phyloP scores from a whole-genome alignment of 495 filamentous ascomycete species.

The Haplographium delicatum region DNA sequence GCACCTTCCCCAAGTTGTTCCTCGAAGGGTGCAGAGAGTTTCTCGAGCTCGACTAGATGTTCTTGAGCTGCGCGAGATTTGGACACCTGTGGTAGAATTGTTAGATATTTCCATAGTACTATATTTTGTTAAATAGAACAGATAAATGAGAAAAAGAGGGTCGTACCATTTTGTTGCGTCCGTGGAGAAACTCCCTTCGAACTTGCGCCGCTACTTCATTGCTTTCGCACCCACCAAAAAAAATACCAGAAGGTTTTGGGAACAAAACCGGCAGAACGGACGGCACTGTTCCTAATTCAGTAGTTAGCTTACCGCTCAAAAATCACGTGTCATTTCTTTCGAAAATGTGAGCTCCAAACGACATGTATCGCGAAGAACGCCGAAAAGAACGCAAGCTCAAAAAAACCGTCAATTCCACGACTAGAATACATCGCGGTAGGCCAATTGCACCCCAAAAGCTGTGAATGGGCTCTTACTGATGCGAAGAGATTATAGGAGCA shows the following conservation, averaged over 20 bases:
- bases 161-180: too few relatives aligned
- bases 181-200: too few relatives aligned
- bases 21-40: slow-evolving; percentile 21
- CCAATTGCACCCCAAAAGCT: slow-evolving; percentile 17
- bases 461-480: neutral
- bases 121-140: too few relatives aligned
- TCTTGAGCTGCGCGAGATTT: slow-evolving; percentile 24
- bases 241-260: too few relatives aligned
- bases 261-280: slow-evolving; percentile 4
- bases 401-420: slow-evolving; percentile 1
- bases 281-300: neutral
- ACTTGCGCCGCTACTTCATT: too few relatives aligned
- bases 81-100: slow-evolving; percentile 12
- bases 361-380: slow-evolving; percentile 1
- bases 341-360: slow-evolving; percentile 14
- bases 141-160: too few relatives aligned
- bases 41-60: slow-evolving; percentile 22
- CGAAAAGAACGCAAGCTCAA: slow-evolving; percentile 10
- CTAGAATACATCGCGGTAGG: slow-evolving; percentile 14
- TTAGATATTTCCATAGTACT: too few relatives aligned
- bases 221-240: too few relatives aligned
- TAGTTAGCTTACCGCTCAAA: neutral
- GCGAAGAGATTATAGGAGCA: neutral
- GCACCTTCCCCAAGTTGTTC: slow-evolving; percentile 25
- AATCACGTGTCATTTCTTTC: neutral